Conservation (phyloP, 1,139 yeast genomes). For the Debaryomyces coudertii region DNA sequence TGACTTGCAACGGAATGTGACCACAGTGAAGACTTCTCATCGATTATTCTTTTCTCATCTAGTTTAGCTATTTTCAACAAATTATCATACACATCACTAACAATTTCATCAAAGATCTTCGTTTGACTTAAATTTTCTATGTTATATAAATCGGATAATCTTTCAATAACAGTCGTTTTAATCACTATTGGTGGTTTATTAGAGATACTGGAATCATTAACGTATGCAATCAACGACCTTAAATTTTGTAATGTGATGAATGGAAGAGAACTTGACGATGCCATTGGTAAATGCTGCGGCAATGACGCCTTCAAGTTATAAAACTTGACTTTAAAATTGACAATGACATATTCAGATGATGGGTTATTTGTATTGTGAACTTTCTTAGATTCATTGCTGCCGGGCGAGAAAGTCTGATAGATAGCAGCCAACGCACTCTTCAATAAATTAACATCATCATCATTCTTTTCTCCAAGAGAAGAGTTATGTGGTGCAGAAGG, state of each 20-base stretch:
- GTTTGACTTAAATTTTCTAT: slow-evolving; percentile 52
- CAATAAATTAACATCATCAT: slow-evolving; percentile 33
- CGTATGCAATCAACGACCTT: slow-evolving; percentile 60
- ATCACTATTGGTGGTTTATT: slow-evolving; percentile 41
- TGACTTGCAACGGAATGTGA: slow-evolving; percentile 65
- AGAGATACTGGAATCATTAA: slow-evolving; percentile 44
- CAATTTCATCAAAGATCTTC: slow-evolving; percentile 54
- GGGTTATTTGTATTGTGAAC: slow-evolving; percentile 15
- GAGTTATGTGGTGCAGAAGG: slow-evolving; percentile 9
- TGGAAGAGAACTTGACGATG: slow-evolving; percentile 54
- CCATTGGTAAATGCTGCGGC: slow-evolving; percentile 55
- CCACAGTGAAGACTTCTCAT: slow-evolving; percentile 55
- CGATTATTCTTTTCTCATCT: slow-evolving; percentile 49
- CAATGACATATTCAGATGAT: slow-evolving; percentile 55
- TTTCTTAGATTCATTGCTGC: slow-evolving; percentile 15
- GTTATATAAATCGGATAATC: slow-evolving; percentile 53
- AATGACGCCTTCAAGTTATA: slow-evolving; percentile 60
- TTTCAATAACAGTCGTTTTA: slow-evolving; percentile 64
- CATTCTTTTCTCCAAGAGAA: slow-evolving; percentile 13
- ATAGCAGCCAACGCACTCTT: slow-evolving; percentile 48
- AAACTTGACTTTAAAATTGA: slow-evolving; percentile 66
- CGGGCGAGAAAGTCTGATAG: slow-evolving; percentile 42
- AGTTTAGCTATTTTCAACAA: slow-evolving; percentile 55
- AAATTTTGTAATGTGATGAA: slow-evolving; percentile 62
- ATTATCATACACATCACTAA: slow-evolving; percentile 62